A percentile compares a stretch with the other conserved stretches of the same genome.
Conservation (phyloP, 1,284 basidiomycete species). For the Filobasidium uniguttulatum region DNA sequence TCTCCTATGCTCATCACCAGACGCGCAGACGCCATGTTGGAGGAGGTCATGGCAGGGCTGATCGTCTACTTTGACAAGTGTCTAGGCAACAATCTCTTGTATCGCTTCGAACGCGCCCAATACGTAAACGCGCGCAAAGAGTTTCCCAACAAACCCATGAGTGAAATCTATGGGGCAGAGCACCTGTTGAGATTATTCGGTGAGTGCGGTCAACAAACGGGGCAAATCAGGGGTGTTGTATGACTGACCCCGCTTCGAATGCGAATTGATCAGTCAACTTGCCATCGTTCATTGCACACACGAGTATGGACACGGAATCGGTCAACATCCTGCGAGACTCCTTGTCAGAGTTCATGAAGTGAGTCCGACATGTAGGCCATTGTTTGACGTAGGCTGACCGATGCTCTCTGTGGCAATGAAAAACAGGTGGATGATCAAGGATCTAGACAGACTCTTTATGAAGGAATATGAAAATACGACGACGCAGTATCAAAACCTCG, state of each 20-base stretch:
- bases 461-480: slow-evolving; percentile 39
- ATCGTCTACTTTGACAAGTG: slow-evolving; percentile 86
- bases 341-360: slow-evolving; percentile 76
- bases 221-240: not conserved
- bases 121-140: slow-evolving; percentile 69
- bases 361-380: slow-evolving; percentile 42
- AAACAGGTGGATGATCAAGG: slow-evolving; percentile 38
- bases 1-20: too few species aligned
- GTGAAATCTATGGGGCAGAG: slow-evolving; percentile 84
- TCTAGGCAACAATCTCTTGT: slow-evolving; percentile 78
- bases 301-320: slow-evolving; percentile 80
- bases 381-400: not conserved
- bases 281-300: slow-evolving; percentile 66
- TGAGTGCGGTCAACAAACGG: slow-evolving; percentile 36
- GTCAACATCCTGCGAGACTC: slow-evolving; percentile 74
- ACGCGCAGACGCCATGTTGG: slow-evolving; percentile 45
- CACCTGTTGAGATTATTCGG: slow-evolving; percentile 85
- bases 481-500: slow-evolving; percentile 33
- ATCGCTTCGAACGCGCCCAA: slow-evolving; percentile 85
- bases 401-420: not conserved
- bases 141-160: slow-evolving; percentile 64
- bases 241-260: not conserved
- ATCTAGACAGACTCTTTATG: slow-evolving; percentile 37
- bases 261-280: slow-evolving; percentile 44
- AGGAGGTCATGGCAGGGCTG: slow-evolving; percentile 78